Evolutionary conservation across 495 filamentous ascomycete species (phyloP), one percentile per base, ranked within the genome.

Genomic region (Penicillium malachiteum): DNA sequence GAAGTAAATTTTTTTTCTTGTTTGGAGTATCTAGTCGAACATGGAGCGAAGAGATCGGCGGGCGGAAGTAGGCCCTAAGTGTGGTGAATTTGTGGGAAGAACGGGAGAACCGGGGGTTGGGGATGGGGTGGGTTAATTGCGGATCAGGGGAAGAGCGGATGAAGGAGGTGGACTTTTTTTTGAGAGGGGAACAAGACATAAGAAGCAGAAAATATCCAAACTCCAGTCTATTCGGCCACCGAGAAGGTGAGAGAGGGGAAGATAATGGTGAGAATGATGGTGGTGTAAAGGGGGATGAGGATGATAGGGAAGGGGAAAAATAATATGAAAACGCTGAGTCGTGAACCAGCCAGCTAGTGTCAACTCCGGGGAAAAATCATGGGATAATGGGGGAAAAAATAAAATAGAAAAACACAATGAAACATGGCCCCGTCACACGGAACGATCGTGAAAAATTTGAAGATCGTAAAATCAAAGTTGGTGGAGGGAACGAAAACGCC

Each of bases 291-390:
- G 39, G 41, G 34, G 21, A 26, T 26, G 21, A 26, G 21, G 21
- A 21, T 39, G 12, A 41, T 45, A 18, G 40, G 43, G 50, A 48
- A 41, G 35, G 12, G 45, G 40, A 34, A 54, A 58, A 44, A 62
- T 14, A 58, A 58, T 61, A 64, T 16, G 57, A 54, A 38, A 55
- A 59, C 58, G 60, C 63, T 64, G 69, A 67, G 68, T 66, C 68
- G 65, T 58, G 53, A 35, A 66, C 68, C 62, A 71, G 70, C 69
- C 69, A 69, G 70, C 62, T 68, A 70, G 64, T 60, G 46, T 69
- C 58, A 69, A 70, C 65, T 70, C 62, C 68, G 53, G 8, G 34
- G 5, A 32, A 50, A 48, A 58, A 56, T 66, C 58, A 56, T 66
- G 18, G 31, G 33, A 40, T 26, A 26, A 26, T 26, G 21, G 21